phyloP scores from a whole-genome alignment of 192 early-diverging fungal genomes.

The Coemansia sp. region DNA sequence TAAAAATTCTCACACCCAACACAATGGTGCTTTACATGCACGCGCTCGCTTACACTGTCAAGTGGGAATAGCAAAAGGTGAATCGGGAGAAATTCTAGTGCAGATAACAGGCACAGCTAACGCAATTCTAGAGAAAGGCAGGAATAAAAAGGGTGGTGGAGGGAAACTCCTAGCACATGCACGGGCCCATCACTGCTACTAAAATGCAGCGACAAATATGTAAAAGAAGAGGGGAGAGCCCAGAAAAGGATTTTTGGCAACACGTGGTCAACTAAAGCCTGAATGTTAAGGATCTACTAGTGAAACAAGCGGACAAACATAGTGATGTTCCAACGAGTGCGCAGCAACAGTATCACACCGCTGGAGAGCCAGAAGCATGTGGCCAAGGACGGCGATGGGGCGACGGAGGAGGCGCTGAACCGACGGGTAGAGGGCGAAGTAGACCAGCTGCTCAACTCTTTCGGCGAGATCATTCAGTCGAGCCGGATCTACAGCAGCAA shows the following conservation, averaged over 20 bases:
- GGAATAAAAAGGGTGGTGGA: no score
- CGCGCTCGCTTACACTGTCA: no score
- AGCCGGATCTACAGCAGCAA: constrained; percentile 44
- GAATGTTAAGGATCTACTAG: neutral
- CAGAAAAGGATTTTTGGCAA: neutral
- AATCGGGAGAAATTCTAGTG: no score
- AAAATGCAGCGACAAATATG: neutral
- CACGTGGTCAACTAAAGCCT: neutral
- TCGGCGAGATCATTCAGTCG: constrained; percentile 50
- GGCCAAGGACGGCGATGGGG: constrained; percentile 27
- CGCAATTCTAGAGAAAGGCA: no score
- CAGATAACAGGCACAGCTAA: no score
- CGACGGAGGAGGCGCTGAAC: constrained; percentile 44
- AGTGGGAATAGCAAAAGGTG: no score
- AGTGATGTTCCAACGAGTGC: constrained; percentile 39
- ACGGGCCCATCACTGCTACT: neutral
- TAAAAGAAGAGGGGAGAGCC: no score
- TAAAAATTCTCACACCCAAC: no score
- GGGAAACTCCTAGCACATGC: neutral
- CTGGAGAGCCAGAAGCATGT: constrained; percentile 34
- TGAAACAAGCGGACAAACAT: neutral
- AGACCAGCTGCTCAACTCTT: constrained; percentile 50
- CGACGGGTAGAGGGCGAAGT: constrained; percentile 42
- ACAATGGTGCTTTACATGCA: no score
- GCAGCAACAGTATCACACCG: constrained; percentile 28